phyloP scores from a whole-genome alignment of 352 stramenopile genomes.

The Phytopythium montanum region DNA sequence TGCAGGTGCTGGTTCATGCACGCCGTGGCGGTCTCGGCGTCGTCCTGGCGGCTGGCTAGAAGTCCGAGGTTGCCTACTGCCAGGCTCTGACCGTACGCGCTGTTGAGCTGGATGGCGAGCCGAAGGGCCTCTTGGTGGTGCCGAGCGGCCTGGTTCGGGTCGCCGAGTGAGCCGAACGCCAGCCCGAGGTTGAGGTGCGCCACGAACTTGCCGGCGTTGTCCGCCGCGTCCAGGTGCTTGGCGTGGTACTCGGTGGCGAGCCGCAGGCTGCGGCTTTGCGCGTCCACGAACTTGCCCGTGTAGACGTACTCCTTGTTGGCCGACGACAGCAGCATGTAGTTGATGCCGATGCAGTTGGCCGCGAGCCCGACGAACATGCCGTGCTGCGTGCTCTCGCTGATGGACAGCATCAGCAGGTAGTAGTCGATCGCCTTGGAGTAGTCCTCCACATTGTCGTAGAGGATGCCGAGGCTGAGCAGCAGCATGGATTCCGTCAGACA shows the following conservation, averaged over 20 bases:
- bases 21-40: slow-evolving; percentile 67
- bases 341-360: slow-evolving; percentile 87
- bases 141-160: slow-evolving; percentile 65
- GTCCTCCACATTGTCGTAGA: slow-evolving; percentile 86
- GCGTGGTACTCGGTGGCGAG: slow-evolving; percentile 61
- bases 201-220: slow-evolving; percentile 87
- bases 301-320: slow-evolving; percentile 59
- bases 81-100: slow-evolving; percentile 80
- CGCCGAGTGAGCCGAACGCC: slow-evolving; percentile 59
- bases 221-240: slow-evolving; percentile 72
- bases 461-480: slow-evolving; percentile 59
- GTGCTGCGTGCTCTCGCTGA: slow-evolving; percentile 81
- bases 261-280: slow-evolving; percentile 39
- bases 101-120: slow-evolving; percentile 82
- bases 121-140: slow-evolving; percentile 88
- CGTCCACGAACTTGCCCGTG: slow-evolving; percentile 67
- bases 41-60: slow-evolving; percentile 79
- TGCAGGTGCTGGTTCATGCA: slow-evolving; percentile 91
- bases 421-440: slow-evolving; percentile 81
- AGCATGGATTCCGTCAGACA: not conserved
- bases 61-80: slow-evolving; percentile 86
- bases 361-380: slow-evolving; percentile 70
- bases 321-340: slow-evolving; percentile 79
- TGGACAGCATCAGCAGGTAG: slow-evolving; percentile 83
- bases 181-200: slow-evolving; percentile 84